Base-by-base conservation (phyloP, 2,329 filamentous ascomycete species). In the Colletotrichum karsti region DNA sequence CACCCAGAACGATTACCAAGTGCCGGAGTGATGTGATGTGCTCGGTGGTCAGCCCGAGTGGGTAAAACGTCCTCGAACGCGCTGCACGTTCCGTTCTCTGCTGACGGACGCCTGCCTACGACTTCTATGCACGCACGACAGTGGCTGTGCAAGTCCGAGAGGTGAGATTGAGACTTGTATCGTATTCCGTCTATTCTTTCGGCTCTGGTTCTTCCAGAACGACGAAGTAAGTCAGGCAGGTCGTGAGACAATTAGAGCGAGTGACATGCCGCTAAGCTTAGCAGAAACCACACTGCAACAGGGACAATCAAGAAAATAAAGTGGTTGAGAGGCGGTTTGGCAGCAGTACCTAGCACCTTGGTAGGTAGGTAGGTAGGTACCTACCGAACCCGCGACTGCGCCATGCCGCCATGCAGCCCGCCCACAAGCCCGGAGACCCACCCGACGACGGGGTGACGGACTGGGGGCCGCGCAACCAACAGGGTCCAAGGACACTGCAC, bases 391-490 rank as follows among this genome's bases (percentile, higher is more conserved):
- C 33, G 63, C 44, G 42, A 63, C 64, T 63, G 51, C 59, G 59
- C 63, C 63, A 67, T 67, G 59, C 59, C 64, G 64, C 64, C 64
- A 63, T 63, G 64, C 28, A 67, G 59, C 64, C 63, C 63, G 63
- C 59, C 59, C 63, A 67, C 51, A 63, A 15, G 50, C 51, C 63
- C 59, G 51, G 51, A 63, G 53, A 42, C 51, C 59, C 63, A 48
- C 59, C 33, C 28, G 63, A 37, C 51, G 35, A 37, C 50, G 42
- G 51, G 50, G 59, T 46, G 39, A 42, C 63, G 30, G 50, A 42
- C 50, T 48, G 63, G 46, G 51, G 64, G 59, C 59, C 59, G 37
- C 64, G 64, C 64, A 67, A 63, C 59, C 64, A 63, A 63, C 64
- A 63, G 59, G 59, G 64, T 63, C 59, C 64, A 67, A 67, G 44